phyloP scores from a whole-genome alignment of 306 rosid genomes.

The Herpetospermum pedunculosum region DNA sequence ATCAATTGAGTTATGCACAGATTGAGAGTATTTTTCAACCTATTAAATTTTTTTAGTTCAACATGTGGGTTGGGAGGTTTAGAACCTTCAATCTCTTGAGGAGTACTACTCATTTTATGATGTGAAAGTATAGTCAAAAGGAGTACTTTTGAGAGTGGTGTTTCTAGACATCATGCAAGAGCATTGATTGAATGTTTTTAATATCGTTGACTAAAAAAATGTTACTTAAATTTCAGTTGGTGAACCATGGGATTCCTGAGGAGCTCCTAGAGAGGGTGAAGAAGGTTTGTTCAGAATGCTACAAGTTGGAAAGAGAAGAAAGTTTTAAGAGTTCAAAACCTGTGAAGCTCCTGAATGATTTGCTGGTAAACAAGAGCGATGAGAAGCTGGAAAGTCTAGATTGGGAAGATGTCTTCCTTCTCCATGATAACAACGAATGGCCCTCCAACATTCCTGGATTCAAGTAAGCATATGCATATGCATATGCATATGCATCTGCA shows the following conservation, averaged over 20 bases:
- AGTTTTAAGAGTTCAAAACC: slow-evolving; percentile 49
- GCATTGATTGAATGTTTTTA: too few species aligned
- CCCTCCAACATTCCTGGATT: slow-evolving; percentile 58
- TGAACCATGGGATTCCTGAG: slow-evolving; percentile 85
- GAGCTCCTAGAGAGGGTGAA: slow-evolving; percentile 89
- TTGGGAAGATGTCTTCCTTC: slow-evolving; percentile 92
- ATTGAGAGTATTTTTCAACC: slow-evolving; percentile 26
- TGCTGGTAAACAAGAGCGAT: slow-evolving; percentile 31
- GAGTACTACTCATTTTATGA: neutral
- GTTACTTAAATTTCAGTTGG: slow-evolving; percentile 34
- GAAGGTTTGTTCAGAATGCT: slow-evolving; percentile 54
- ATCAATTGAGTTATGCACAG: too few species aligned
- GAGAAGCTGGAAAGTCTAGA: slow-evolving; percentile 53
- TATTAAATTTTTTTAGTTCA: neutral
- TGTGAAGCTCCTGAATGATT: slow-evolving; percentile 36
- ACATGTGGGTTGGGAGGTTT: too few species aligned
- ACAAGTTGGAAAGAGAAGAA: slow-evolving; percentile 69
- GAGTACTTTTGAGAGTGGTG: too few species aligned
- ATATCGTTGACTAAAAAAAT: neutral
- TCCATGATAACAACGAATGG: slow-evolving; percentile 67
- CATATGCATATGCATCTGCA: too few species aligned
- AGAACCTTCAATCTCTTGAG: too few species aligned
- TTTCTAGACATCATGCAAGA: too few species aligned
- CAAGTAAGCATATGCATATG: slow-evolving; percentile 51
- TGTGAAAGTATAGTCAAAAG: too few species aligned